phyloP scores from a whole-genome alignment of 805 yeast species.

The Candida patagonica region DNA sequence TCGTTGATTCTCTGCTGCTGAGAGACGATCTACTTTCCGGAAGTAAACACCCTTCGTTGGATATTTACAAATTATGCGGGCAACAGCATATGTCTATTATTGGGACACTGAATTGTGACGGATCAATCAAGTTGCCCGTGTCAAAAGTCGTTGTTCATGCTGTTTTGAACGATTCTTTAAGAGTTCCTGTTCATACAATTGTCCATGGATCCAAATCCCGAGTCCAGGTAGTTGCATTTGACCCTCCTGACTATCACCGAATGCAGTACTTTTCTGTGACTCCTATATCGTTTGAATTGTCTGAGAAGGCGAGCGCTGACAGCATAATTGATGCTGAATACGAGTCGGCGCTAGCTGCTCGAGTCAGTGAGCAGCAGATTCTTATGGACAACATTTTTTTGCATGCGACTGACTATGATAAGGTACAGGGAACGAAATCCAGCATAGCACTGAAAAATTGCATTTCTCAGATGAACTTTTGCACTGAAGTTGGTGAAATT shows the following conservation, averaged over 20 bases:
- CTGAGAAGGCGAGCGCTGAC: slow-evolving; percentile 21
- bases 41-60: slow-evolving; percentile 6
- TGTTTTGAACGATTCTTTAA: slow-evolving; percentile 7
- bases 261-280: slow-evolving; percentile 68
- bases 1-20: slow-evolving; percentile 12
- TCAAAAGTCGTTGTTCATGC: slow-evolving; percentile 6
- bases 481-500: slow-evolving; percentile 25
- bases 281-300: slow-evolving; percentile 59
- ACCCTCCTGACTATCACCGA: slow-evolving; percentile 59
- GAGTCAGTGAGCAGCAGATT: slow-evolving; percentile 11
- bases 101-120: slow-evolving; percentile 13
- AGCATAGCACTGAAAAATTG: slow-evolving; percentile 15
- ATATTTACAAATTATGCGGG: slow-evolving; percentile 17
- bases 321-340: slow-evolving; percentile 21
- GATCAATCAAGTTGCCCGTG: background rate
- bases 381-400: slow-evolving; percentile 15
- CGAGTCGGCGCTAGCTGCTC: slow-evolving; percentile 24
- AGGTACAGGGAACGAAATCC: slow-evolving; percentile 2
- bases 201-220: slow-evolving; percentile 1
- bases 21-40: slow-evolving; percentile 15
- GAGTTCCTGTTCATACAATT: slow-evolving; percentile 8
- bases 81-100: slow-evolving; percentile 14
- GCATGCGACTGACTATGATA: slow-evolving; percentile 15
- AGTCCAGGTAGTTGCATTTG: slow-evolving; percentile 40
- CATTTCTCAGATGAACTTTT: slow-evolving; percentile 29